These are phyloP conservation scores for Claviceps sp. DNA, from an alignment of 2,329 filamentous ascomycete species.

Conservation along the genomic window DNA sequence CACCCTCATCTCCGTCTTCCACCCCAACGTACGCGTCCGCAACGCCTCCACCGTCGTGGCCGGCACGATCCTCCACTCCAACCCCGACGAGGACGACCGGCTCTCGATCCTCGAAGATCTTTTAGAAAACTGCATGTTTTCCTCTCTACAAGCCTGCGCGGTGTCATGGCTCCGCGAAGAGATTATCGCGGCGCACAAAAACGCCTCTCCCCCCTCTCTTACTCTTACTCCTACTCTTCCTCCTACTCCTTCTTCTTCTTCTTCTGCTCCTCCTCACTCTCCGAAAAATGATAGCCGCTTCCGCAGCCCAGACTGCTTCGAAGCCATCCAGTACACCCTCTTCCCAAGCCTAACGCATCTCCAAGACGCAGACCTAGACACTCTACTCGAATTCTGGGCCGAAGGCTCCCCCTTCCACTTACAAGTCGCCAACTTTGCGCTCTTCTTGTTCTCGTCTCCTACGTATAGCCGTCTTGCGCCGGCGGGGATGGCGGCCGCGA, in stretches of 20 bases:
- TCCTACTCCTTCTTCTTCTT: too few relatives aligned
- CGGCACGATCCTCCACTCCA: constrained; percentile 40
- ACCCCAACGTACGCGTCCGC: constrained; percentile 38
- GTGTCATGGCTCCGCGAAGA: constrained; percentile 53
- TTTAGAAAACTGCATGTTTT: constrained; percentile 51
- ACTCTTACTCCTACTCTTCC: too few relatives aligned
- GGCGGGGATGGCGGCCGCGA: constrained; percentile 40
- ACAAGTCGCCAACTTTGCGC: constrained; percentile 47
- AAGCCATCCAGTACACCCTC: constrained; percentile 46
- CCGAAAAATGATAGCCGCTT: constrained; percentile 25
- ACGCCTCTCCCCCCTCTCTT: constrained; percentile 6
- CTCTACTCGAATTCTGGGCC: constrained; percentile 37
- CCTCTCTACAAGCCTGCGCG: constrained; percentile 47
- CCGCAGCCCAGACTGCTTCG: constrained; percentile 39
- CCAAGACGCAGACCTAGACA: constrained; percentile 25
- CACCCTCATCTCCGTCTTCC: constrained; percentile 44
- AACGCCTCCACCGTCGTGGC: constrained; percentile 42
- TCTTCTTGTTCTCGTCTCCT: constrained; percentile 36
- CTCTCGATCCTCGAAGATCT: constrained; percentile 51
- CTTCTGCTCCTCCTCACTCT: too few relatives aligned
- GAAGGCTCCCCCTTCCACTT: constrained; percentile 41
- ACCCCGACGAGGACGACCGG: constrained; percentile 45
- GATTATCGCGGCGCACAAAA: constrained; percentile 32
- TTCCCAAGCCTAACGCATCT: constrained; percentile 44
- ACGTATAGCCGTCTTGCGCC: constrained; percentile 35